Conservation (phyloP, 108 stramenopile species). For the Pseudonitzschia multistriata region DNA sequence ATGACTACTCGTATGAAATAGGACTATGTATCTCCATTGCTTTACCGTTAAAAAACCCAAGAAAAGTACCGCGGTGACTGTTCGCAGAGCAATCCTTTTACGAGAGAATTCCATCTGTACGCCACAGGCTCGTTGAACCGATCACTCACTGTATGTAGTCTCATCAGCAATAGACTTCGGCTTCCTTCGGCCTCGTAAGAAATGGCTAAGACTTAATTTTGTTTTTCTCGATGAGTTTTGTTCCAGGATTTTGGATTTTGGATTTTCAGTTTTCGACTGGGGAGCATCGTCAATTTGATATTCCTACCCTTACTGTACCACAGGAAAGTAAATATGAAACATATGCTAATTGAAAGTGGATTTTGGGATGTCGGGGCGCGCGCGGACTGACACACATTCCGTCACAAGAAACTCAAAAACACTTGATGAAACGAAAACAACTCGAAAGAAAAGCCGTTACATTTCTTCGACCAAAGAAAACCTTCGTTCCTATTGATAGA, state of each 20-base stretch:
- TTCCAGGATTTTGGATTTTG: no score
- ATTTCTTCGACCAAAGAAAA: background rate
- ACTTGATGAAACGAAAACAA: background rate
- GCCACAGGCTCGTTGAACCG: background rate
- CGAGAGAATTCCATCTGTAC: background rate
- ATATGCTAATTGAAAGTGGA: no score
- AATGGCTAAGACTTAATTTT: no score
- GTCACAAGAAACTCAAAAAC: background rate
- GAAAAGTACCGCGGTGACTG: background rate
- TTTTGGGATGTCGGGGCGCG: no score
- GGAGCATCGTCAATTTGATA: no score
- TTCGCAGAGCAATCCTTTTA: background rate
- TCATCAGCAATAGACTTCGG: background rate
- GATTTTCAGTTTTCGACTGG: no score
- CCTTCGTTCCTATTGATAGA: background rate
- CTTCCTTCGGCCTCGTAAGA: no score
- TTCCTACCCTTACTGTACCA: no score
- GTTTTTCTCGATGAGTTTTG: no score
- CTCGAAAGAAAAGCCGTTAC: background rate
- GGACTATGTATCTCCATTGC: conserved; percentile 1
- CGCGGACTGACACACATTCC: background rate
- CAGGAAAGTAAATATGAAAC: no score
- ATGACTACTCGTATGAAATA: background rate
- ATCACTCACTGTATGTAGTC: background rate
- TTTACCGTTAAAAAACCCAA: background rate